Base-by-base conservation (phyloP, 1,284 basidiomycete genomes). In the Rhodofomes roseus region DNA sequence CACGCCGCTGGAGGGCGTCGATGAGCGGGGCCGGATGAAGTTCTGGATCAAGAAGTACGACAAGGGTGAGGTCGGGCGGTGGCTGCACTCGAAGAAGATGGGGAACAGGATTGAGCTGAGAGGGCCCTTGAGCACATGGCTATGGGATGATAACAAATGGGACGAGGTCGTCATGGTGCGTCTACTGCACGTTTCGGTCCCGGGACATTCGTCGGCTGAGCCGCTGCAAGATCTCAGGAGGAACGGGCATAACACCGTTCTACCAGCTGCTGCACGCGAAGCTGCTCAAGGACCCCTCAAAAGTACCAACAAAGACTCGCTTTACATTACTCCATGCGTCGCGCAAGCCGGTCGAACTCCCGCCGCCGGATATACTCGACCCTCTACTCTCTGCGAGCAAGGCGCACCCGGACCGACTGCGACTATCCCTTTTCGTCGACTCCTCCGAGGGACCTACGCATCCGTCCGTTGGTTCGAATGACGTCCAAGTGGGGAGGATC, bases 211-310 rank as follows among this genome's bases (percentile, higher is more conserved):
- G 6, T 39, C 12, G 22, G 29, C 31, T 51, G 18, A 55, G 43
- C 22, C 20, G 46, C 8, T 4, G 27, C 40, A 58, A 93, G 91
- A 85, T 93, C 56, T 92, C 89, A 44, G 91, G 91, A 41, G 91
- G 91, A 31, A 93, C 92, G 4, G 91, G 92, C 27, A 85, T 93
- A 53, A 87, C 91, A 14, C 91, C 91, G 6, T 92, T 92, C 66
- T 84, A 84, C 67, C 91, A 93, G 68, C 75, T 91, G 29, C 63
- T 78, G 27, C 70, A 78, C 63, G 60, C 67, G 25, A 62, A 64
- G 41, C 60, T 80, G 81, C 68, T 80, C 79, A 69, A 71, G 69
- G 59, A 31, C 64, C 78, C 41, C 77, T 81, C 57, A 65, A 8
- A 64, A 57, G 20, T 66, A 22, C 62, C 69, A 20, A 48, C 46